A percentile compares a stretch with the other conserved stretches of the same genome.
phyloP scores from a whole-genome alignment of 805 yeast genomes.

The Starmerella scarabaei region DNA sequence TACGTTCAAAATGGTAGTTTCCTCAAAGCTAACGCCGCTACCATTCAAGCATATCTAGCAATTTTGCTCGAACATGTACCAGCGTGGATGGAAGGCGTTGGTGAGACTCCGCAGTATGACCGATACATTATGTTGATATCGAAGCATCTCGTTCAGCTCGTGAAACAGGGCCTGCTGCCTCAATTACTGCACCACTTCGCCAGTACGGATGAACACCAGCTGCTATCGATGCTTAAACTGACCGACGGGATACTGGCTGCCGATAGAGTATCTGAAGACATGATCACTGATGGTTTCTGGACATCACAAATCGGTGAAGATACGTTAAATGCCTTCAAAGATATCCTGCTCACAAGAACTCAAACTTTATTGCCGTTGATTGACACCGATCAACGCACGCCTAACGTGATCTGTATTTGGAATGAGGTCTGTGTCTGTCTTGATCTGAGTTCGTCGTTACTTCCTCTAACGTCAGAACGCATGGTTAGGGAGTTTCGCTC shows the following conservation, averaged over 20 bases:
- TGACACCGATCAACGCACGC: no score
- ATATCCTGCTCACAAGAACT: no score
- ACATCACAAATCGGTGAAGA: no score
- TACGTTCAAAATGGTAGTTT: not conserved
- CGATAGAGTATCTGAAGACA: not conserved
- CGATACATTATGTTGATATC: no score
- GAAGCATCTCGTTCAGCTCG: not conserved
- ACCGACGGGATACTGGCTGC: not conserved
- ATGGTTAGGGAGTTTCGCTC: not conserved
- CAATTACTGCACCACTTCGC: not conserved
- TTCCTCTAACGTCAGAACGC: not conserved
- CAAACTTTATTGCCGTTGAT: no score
- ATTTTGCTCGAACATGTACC: not conserved
- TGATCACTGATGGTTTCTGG: not conserved
- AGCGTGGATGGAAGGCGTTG: not conserved
- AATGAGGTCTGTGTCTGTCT: not conserved
- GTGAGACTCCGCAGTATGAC: no score
- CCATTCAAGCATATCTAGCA: not conserved
- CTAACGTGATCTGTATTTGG: not conserved
- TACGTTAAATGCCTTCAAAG: no score
- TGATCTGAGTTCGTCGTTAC: not conserved
- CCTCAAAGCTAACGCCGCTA: not conserved
- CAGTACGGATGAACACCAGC: not conserved
- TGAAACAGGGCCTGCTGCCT: not conserved
- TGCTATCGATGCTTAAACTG: not conserved